Percentiles rank a stretch among this genome's conserved stretches.
Evolutionary conservation across 2,329 filamentous ascomycete species (phyloP).

Genomic region (Colletotrichum trifolii): DNA sequence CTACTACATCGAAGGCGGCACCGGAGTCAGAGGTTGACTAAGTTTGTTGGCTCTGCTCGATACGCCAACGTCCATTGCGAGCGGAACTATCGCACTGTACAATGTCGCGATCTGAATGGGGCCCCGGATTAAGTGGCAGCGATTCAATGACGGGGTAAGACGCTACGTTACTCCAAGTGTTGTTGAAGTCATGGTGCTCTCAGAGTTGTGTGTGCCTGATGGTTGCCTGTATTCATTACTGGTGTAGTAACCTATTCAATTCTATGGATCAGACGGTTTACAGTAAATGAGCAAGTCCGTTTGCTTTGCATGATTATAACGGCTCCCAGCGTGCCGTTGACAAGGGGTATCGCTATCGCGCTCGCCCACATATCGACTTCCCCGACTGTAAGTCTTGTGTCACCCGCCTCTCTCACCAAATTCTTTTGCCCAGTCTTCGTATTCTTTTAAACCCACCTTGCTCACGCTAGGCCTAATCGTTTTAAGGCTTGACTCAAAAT

Average conservation of each 20-base stretch:
- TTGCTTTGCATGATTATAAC: neutral
- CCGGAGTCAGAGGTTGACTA: conserved; percentile 12
- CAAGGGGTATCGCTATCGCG: neutral
- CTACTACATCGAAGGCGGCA: too few relatives aligned
- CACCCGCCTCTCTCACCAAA: conserved; percentile 92
- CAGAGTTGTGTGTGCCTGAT: too few relatives aligned
- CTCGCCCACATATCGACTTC: too few relatives aligned
- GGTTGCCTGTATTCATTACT: too few relatives aligned
- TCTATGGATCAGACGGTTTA: too few relatives aligned
- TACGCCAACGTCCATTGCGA: neutral
- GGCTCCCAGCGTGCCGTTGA: neutral
- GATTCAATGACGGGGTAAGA: too few relatives aligned
- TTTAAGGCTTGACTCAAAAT: conserved; percentile 85
- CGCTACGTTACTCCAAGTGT: too few relatives aligned
- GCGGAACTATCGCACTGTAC: conserved; percentile 3
- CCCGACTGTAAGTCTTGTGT: conserved; percentile 22
- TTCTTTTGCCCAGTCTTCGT: conserved; percentile 93
- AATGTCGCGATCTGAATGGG: neutral
- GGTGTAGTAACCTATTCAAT: too few relatives aligned
- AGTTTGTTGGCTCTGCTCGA: neutral
- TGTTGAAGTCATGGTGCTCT: too few relatives aligned
- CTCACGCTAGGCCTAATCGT: conserved; percentile 93
- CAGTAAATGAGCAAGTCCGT: neutral
- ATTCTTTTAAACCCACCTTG: conserved; percentile 83
- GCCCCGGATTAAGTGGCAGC: too few relatives aligned